Conservation (phyloP, 192 early-diverging fungal species). For the Coemansia sp. region DNA sequence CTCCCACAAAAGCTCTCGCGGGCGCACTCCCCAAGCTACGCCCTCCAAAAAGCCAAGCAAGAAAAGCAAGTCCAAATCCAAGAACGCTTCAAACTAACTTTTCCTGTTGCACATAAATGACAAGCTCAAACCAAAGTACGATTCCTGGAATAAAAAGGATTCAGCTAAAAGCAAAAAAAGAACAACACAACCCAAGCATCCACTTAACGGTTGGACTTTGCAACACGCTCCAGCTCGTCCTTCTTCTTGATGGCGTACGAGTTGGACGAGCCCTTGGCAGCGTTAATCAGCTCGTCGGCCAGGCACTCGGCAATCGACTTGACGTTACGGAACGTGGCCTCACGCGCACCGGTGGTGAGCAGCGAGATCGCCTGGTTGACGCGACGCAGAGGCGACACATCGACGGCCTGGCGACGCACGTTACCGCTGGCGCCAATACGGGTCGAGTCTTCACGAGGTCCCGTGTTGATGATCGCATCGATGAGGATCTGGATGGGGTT, state of each 20-base stretch:
- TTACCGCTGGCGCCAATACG: constrained; percentile 97
- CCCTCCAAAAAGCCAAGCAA: neutral
- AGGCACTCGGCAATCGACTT: constrained; percentile 99
- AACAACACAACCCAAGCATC: neutral
- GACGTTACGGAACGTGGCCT: constrained; percentile 98
- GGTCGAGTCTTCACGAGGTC: constrained; percentile 98
- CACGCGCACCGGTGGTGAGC: constrained; percentile 94
- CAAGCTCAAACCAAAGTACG: too few relatives aligned
- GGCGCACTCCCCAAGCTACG: neutral
- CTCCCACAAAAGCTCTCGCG: neutral
- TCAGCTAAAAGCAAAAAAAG: constrained; percentile 1
- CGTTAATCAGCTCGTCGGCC: constrained; percentile 99
- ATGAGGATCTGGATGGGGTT: constrained; percentile 98
- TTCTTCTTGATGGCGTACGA: constrained; percentile 99
- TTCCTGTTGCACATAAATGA: too few relatives aligned
- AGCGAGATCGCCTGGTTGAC: constrained; percentile 95
- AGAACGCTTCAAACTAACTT: neutral
- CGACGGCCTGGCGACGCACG: constrained; percentile 98
- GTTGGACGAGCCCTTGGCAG: constrained; percentile 97
- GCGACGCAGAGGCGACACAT: constrained; percentile 96
- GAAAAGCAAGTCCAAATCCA: neutral
- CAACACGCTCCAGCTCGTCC: constrained; percentile 86
- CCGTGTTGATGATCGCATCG: constrained; percentile 99
- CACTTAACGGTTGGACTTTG: constrained; percentile 53
- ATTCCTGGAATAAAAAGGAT: too few relatives aligned